Evolutionary conservation across 805 yeast genomes (phyloP), one percentile per base, ranked within the genome.

Genomic region (Grigorovia yakushimaensis): DNA sequence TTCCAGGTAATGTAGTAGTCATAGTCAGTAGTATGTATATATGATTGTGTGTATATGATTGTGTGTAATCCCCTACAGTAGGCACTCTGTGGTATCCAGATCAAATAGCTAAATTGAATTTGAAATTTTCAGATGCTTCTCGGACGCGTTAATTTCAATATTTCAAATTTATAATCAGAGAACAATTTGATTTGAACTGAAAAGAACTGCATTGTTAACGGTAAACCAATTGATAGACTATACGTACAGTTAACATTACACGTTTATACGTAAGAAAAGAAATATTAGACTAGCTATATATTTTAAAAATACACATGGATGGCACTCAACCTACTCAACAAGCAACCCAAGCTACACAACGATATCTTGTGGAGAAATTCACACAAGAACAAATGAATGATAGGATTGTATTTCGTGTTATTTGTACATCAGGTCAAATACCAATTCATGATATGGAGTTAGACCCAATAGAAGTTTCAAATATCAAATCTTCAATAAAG

Each of bases 361-460:
- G 53, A 33, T 64, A 51, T 47, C 48, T 67, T n/a, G 57, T 63
- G 15, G 68, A 64, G 43, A 62, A 59, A 44, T 64, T 67, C 41
- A 57, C 70, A 2, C 70, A 67, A 47, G 71, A 68, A 47, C 62
- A 62, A 41, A 57, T 68, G n/a, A 69, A 65, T 41, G 67, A 66
- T 15, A 60, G 62, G 39, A 67, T 72, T 15, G 70, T 80, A n/a
- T 76, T 82, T 53, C 68, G 82, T 42, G 64, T 80, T 46, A 76
- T 80, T 35, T 79, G 84, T 56, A 76, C 84, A 2, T 72, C 79
- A 1, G 82, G 82, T 1, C 79, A 76, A 54, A 70, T 74, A 46
- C 69, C 64, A 11, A 70, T 68, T 42, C 66, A 69, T 39, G 83
- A 79, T 59, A 61, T 79, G 11, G 59, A 61, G 42, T 64, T 62